phyloP scores from a whole-genome alignment of 352 stramenopile genomes.

The Phytophthora kernoviae region DNA sequence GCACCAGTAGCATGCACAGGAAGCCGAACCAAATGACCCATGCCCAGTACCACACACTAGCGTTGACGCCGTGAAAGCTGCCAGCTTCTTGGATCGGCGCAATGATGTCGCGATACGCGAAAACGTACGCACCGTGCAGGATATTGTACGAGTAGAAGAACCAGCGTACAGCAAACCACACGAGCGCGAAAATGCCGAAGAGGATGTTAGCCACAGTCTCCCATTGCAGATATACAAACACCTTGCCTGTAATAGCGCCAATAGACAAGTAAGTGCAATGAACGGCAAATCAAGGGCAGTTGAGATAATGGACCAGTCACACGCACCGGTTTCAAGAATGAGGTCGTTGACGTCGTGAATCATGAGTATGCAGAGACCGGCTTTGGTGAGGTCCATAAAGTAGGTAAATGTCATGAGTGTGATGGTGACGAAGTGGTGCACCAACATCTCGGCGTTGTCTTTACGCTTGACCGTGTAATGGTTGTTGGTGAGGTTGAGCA shows the following conservation, averaged over 20 bases:
- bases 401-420: conserved; percentile 64
- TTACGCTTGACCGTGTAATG: conserved; percentile 75
- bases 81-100: conserved; percentile 40
- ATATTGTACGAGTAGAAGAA: conserved; percentile 62
- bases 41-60: conserved; percentile 45
- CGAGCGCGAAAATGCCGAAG: conserved; percentile 56
- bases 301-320: neutral
- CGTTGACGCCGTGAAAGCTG: conserved; percentile 25
- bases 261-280: neutral
- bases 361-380: conserved; percentile 64
- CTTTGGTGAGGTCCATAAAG: conserved; percentile 51
- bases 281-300: neutral
- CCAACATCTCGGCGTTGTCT: conserved; percentile 68
- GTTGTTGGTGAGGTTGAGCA: conserved; percentile 68
- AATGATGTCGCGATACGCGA: conserved; percentile 45
- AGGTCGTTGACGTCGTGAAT: conserved; percentile 73
- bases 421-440: conserved; percentile 68
- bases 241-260: conserved; percentile 40
- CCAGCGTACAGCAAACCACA: conserved; percentile 63
- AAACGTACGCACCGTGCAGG: conserved; percentile 44
- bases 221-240: conserved; percentile 62
- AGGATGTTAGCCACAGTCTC: conserved; percentile 54
- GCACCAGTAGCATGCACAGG: conserved; percentile 44
- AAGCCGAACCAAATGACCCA: conserved; percentile 47
- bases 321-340: conserved; percentile 29